phyloP scores from a whole-genome alignment of 805 yeast genomes.

The Saccharomyces mikatae region DNA sequence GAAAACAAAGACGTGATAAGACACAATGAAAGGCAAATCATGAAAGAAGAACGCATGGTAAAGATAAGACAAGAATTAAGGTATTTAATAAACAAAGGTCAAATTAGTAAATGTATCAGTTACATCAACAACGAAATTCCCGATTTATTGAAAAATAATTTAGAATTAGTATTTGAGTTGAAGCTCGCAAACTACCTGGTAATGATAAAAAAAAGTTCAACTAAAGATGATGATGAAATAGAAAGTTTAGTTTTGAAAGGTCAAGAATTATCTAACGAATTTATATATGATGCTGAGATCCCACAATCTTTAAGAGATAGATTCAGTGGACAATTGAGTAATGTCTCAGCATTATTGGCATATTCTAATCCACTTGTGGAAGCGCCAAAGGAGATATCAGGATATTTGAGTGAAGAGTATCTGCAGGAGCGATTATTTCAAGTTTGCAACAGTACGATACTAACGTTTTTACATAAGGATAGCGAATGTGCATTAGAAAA shows the following conservation, averaged over 20 bases:
- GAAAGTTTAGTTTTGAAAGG: conserved; percentile 15
- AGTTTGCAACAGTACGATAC: conserved; percentile 31
- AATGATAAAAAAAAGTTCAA: conserved; percentile 8
- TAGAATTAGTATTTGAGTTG: conserved; percentile 24
- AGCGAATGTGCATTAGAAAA: conserved; percentile 38
- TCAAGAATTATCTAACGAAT: conserved; percentile 19
- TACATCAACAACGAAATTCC: conserved; percentile 29
- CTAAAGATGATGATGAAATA: conserved; percentile 9
- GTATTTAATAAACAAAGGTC: conserved; percentile 35
- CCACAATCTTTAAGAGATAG: conserved; percentile 20
- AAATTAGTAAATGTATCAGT: conserved; percentile 38
- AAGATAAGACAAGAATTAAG: conserved; percentile 41
- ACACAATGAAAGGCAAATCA: conserved; percentile 26
- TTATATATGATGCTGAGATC: conserved; percentile 14
- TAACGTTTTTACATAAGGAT: conserved; percentile 37
- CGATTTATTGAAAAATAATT: conserved; percentile 15
- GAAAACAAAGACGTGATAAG: conserved; percentile 16
- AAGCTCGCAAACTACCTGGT: conserved; percentile 22
- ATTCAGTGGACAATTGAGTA: conserved; percentile 35
- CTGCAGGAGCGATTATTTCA: conserved; percentile 28
- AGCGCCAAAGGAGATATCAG: conserved; percentile 23
- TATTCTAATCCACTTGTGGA: conserved; percentile 42
- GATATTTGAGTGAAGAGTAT: conserved; percentile 20
- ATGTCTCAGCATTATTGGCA: conserved; percentile 45
- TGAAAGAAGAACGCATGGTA: conserved; percentile 31